A percentile compares a stretch with the other conserved stretches of the same genome.
phyloP scores from a whole-genome alignment of 495 filamentous ascomycete genomes.

The Clohesyomyces aquaticus region DNA sequence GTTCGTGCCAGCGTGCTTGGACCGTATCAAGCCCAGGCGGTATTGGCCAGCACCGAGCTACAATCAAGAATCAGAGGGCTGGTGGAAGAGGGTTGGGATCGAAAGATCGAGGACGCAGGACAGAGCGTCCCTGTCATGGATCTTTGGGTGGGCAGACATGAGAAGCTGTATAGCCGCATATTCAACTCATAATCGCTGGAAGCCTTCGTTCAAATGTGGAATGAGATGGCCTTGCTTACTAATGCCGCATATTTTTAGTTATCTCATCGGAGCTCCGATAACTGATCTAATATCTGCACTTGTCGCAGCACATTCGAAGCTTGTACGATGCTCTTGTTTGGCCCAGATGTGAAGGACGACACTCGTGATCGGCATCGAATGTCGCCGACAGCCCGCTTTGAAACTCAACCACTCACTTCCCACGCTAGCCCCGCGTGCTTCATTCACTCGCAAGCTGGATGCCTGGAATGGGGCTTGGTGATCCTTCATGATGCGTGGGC shows the following conservation, averaged over 20 bases:
- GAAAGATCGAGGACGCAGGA: conserved; percentile 73
- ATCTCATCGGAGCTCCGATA: too few relatives aligned
- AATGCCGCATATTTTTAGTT: too few relatives aligned
- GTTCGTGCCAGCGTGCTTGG: conserved; percentile 88
- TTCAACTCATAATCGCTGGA: conserved; percentile 69
- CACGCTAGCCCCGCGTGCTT: conserved; percentile 1
- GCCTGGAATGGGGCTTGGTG: neutral
- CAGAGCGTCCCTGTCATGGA: conserved; percentile 87
- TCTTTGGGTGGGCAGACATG: conserved; percentile 92
- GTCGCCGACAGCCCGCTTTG: neutral
- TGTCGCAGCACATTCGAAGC: too few relatives aligned
- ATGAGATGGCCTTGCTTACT: too few relatives aligned
- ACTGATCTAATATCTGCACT: too few relatives aligned
- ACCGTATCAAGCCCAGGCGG: conserved; percentile 86
- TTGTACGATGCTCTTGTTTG: too few relatives aligned
- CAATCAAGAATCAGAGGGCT: conserved; percentile 64
- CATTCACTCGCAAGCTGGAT: neutral
- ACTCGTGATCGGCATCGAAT: neutral
- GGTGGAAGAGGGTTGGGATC: conserved; percentile 63
- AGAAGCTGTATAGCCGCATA: conserved; percentile 92
- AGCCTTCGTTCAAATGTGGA: neutral
- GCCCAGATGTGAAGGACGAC: neutral
- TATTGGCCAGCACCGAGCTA: conserved; percentile 70
- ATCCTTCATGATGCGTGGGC: neutral
- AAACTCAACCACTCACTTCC: neutral